Evolutionary conservation across 352 stramenopile genomes (phyloP).

Genomic region (Globisporangium recalcitrans): DNA sequence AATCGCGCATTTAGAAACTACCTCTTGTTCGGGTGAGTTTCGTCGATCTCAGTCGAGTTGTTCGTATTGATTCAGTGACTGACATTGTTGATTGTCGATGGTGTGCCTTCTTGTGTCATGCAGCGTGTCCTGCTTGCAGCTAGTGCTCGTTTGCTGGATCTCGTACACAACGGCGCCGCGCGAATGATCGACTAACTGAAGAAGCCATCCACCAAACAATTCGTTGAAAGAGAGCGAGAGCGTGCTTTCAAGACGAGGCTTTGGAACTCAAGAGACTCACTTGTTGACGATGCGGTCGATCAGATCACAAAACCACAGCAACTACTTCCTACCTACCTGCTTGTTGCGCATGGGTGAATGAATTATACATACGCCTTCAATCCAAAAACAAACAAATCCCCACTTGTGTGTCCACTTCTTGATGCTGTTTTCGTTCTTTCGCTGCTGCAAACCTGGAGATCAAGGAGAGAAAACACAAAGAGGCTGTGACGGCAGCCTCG

Average conservation of each 20-base stretch:
- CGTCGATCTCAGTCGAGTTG: too few species aligned
- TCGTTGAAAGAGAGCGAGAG: neutral
- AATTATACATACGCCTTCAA: neutral
- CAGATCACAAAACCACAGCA: too few species aligned
- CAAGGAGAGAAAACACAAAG: neutral
- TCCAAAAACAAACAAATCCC: neutral
- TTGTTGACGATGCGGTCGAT: neutral
- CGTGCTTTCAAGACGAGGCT: neutral
- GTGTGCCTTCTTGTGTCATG: neutral
- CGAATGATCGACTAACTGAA: conserved; percentile 21
- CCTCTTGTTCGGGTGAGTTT: conserved; percentile 69
- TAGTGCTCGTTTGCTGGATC: conserved; percentile 80
- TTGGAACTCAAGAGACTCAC: neutral
- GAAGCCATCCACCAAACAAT: neutral
- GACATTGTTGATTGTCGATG: neutral
- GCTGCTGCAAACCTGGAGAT: neutral
- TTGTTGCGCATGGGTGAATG: neutral
- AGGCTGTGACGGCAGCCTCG: too few species aligned
- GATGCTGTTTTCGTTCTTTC: neutral
- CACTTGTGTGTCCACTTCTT: neutral
- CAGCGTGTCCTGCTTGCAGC: conserved; percentile 77
- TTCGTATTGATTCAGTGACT: neutral
- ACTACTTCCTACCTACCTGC: neutral
- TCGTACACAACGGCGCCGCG: conserved; percentile 76
- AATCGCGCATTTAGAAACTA: conserved; percentile 84